A percentile compares a stretch with the other conserved stretches of the same genome.
Evolutionary conservation across 495 filamentous ascomycete species (phyloP).

Genomic region (Aspergillus saccharolyticus): DNA sequence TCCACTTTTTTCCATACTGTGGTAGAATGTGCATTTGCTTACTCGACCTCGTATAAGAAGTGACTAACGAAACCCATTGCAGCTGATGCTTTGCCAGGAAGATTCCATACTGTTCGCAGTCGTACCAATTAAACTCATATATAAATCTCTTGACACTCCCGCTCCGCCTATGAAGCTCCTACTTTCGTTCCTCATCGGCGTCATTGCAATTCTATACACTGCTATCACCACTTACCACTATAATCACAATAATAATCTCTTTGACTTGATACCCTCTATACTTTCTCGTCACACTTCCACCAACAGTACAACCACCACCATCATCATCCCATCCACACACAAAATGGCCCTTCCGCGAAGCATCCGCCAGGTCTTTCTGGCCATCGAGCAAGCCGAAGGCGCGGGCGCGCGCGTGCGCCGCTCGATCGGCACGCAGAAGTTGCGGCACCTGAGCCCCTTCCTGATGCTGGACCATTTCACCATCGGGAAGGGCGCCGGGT

Average conservation of each 20-base stretch:
- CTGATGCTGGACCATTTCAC: constrained; percentile 97
- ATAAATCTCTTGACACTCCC: constrained; percentile 13
- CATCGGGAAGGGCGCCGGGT: constrained; percentile 74
- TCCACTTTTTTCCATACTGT: too few species aligned
- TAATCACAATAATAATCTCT: constrained; percentile 9
- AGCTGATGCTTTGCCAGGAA: neutral
- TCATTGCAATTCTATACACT: constrained; percentile 35
- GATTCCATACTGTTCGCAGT: neutral
- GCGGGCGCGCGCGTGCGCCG: constrained; percentile 84
- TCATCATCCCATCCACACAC: constrained; percentile 23
- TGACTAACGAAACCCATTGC: constrained; percentile 19
- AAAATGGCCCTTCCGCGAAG: constrained; percentile 67
- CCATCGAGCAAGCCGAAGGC: constrained; percentile 82
- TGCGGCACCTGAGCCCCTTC: constrained; percentile 88
- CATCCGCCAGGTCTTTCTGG: constrained; percentile 77
- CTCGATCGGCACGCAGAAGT: constrained; percentile 77
- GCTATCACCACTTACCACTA: constrained; percentile 20
- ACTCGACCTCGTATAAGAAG: constrained; percentile 20
- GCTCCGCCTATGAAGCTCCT: constrained; percentile 38
- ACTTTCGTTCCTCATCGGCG: constrained; percentile 40
- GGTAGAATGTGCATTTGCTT: constrained; percentile 12
- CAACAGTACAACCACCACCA: constrained; percentile 4
- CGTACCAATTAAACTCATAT: constrained; percentile 24
- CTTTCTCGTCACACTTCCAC: constrained; percentile 3
- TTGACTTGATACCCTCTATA: constrained; percentile 15